Conservation (phyloP, 2,329 filamentous ascomycete species). For the Neopestalotiopsis rosae region DNA sequence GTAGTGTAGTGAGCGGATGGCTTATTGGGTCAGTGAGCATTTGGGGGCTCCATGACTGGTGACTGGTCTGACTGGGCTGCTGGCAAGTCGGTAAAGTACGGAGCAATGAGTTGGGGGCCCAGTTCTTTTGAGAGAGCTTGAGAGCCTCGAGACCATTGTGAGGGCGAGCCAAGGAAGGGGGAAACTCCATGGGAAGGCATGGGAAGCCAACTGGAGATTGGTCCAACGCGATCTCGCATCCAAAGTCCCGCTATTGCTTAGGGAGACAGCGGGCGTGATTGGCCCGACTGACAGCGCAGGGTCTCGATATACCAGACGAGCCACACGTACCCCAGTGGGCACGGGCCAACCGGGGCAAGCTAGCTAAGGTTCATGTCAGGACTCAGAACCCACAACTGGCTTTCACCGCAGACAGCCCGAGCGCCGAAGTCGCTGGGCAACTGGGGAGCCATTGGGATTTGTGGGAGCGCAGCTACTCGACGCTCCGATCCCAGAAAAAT, state of each 20-base stretch:
- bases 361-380: neutral
- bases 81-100: neutral
- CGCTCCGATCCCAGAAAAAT: slow-evolving; percentile 17
- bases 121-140: too few relatives aligned
- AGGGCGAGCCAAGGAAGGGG: neutral
- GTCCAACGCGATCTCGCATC: slow-evolving; percentile 2
- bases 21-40: neutral
- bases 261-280: neutral
- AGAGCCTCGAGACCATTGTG: too few relatives aligned
- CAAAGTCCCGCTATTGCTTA: neutral
- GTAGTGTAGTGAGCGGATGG: neutral
- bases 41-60: neutral
- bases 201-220: neutral
- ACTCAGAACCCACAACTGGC: neutral
- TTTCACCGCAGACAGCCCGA: slow-evolving; percentile 7
- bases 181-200: neutral
- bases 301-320: neutral
- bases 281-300: neutral
- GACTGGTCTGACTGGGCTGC: neutral
- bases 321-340: neutral
- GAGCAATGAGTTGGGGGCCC: neutral
- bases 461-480: slow-evolving; percentile 14
- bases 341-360: neutral
- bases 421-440: slow-evolving; percentile 16
- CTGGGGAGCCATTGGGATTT: neutral